Evolutionary conservation across 805 yeast species (phyloP), one percentile per base, ranked within the genome.

Genomic region (Wickerhamomyces xylosicus): DNA sequence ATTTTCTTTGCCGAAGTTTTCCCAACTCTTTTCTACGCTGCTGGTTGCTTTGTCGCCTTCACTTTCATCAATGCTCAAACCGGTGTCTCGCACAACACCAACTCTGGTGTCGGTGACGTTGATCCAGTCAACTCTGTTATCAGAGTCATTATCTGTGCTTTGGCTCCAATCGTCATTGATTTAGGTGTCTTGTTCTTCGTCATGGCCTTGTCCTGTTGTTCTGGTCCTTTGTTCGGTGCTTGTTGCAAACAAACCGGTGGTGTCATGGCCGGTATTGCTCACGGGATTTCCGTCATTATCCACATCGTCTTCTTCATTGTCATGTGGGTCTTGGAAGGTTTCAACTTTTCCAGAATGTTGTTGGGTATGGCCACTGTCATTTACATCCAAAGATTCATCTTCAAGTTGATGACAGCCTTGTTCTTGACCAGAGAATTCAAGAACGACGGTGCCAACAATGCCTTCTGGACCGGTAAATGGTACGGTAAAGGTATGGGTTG

Each of bases 401-500:
- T 90, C 75, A 87, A 87, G 71, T 59, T 81, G 53, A 69, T 92
- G 71, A 85, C 95, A 10, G 67, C 81, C 38, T 63, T 77, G 49
- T 67, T 79, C 63, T 70, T 94, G 58, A 85, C 97, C 38, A 79
- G 98, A 71, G 99, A 92, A 68, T 87, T 87, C 72, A 86, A 86
- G 79, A 85, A 84, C 54, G 97, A 90, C 65, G 85, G 80, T 58
- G 71, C 97, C 29, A 92, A 92, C 69, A 83, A 95, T 52, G 97
- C 98, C 21, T 92, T 95, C 94, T 92, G 99, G 99, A 85, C 95
- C 42, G 99, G 99, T 73, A 89, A 87, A 66, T 92, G 99, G 99
- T 87, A 89, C 62, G 92, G 95, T 43, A 71, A 85, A 44, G 92
- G 95, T 57, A 66, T 90, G 63, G 98, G 97, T 43, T 78, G 80